These are phyloP conservation scores for Andrographis paniculata DNA, from an alignment of 305 asterid genomes.

Conservation along the genomic window DNA sequence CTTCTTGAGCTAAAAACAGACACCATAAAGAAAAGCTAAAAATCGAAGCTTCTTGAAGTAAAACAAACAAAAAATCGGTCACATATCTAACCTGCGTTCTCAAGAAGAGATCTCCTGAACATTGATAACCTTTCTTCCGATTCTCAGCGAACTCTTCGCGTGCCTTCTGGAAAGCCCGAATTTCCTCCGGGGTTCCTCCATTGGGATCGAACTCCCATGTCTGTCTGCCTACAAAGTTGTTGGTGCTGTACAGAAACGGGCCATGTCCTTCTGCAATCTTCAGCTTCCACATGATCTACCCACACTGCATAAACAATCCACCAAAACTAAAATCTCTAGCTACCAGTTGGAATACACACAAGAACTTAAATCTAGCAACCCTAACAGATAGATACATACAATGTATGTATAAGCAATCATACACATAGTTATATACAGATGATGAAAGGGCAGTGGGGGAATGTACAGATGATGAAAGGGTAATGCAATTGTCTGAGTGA, in stretches of 20 bases:
- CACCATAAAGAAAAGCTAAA: background rate
- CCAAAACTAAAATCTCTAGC: no score
- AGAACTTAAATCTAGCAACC: no score
- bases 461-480: no score
- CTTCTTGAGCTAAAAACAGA: slow-evolving; percentile 29
- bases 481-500: no score
- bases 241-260: slow-evolving; percentile 61
- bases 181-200: slow-evolving; percentile 47
- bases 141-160: slow-evolving; percentile 30
- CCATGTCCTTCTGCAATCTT: slow-evolving; percentile 55
- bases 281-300: slow-evolving; percentile 80
- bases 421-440: no score
- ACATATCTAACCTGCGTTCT: slow-evolving; percentile 29
- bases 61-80: background rate
- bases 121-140: slow-evolving; percentile 37
- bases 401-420: no score
- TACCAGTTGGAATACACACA: no score
- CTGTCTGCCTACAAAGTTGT: slow-evolving; percentile 63
- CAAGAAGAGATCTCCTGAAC: slow-evolving; percentile 45
- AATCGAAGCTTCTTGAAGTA: no score
- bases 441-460: no score
- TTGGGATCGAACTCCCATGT: slow-evolving; percentile 57
- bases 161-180: slow-evolving; percentile 30
- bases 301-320: no score
- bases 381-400: no score